Conservation (phyloP, 768 basidiomycete genomes). For the Pulveroboletus sp. region DNA sequence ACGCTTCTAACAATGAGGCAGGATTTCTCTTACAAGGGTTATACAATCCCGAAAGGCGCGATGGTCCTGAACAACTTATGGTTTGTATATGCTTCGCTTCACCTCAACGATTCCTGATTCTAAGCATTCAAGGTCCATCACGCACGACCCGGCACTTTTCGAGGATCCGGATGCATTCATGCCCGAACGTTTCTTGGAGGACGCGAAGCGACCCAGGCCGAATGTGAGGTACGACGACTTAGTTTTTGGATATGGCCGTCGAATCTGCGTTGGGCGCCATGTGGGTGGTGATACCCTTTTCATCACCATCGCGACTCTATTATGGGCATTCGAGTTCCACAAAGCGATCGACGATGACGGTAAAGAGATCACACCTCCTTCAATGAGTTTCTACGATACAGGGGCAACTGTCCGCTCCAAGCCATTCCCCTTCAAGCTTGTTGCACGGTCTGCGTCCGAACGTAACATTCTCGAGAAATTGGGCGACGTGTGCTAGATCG, state of each 20-base stretch:
- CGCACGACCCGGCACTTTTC: conserved; percentile 6
- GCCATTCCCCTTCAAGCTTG: conserved; percentile 5
- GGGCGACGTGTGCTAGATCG: background rate
- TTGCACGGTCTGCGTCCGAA: background rate
- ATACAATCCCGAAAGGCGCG: conserved; percentile 4
- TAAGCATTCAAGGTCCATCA: conserved; percentile 2
- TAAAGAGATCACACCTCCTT: conserved; percentile 5
- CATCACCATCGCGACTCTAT: conserved; percentile 6
- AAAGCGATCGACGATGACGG: conserved; percentile 5
- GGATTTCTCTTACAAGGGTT: conserved; percentile 1
- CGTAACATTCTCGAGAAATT: background rate
- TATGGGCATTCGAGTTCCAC: conserved; percentile 9
- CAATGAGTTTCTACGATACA: conserved; percentile 6
- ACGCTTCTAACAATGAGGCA: background rate
- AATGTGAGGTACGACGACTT: conserved; percentile 11
- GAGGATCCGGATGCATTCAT: conserved; percentile 15
- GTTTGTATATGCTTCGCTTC: background rate
- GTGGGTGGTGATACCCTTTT: conserved; percentile 8
- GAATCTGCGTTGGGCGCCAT: conserved; percentile 6
- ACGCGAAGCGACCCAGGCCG: background rate
- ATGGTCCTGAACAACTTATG: conserved; percentile 4
- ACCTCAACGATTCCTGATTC: background rate
- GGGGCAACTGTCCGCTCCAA: conserved; percentile 5
- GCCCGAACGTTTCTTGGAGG: conserved; percentile 12
- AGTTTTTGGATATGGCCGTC: conserved; percentile 12